Evolutionary conservation across 805 yeast species (phyloP), one percentile per base, ranked within the genome.

Genomic region (Phaffomyces opuntiae): DNA sequence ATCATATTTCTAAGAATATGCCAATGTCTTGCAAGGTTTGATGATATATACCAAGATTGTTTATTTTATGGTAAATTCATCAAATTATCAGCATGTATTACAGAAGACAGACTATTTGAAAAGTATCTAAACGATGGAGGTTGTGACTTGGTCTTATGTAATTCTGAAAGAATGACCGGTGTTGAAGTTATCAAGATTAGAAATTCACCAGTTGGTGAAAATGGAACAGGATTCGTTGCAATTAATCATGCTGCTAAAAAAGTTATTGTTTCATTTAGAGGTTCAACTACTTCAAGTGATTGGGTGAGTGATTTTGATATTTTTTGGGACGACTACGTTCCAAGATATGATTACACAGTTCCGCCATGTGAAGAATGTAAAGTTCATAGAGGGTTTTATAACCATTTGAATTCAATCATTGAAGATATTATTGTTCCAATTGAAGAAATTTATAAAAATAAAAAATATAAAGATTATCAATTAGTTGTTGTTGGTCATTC

Each of bases 401-500:
- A 65, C 26, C 74, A 78, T 40, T 59, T 75, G 42, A 60, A 63
- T 42, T 65, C 68, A 8, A 72, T 79, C 46, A 65, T 69, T 37
- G 60, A 59, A 2, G 54, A 60, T 9, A 40, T 56, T 19, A 31
- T 56, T 9, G 24, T 38, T 14, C 47, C 47, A 1, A 65, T 80
- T 3, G 57, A 66, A n/a, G 51, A 53, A 2, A 51, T 77, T 12
- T 60, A 64, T 32, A 13, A 40, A 35, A 25, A 26, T n/a, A 40
- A 54, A 2, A 50, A 65, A 17, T 59, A 74, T 53, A 79, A 81
- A 0, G 69, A 69, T 33, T 82, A 78, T 59, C 61, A 67, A 21
- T 49, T 83, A 14, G 70, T 77, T 3, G 68, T 82, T 1, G 66
- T 78, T 1, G 95, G 95, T 0, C 95, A 86, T 64, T 86, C 95